phyloP scores from a whole-genome alignment of 176 grass and related monocot genomes.

The Oryza coarctata region DNA sequence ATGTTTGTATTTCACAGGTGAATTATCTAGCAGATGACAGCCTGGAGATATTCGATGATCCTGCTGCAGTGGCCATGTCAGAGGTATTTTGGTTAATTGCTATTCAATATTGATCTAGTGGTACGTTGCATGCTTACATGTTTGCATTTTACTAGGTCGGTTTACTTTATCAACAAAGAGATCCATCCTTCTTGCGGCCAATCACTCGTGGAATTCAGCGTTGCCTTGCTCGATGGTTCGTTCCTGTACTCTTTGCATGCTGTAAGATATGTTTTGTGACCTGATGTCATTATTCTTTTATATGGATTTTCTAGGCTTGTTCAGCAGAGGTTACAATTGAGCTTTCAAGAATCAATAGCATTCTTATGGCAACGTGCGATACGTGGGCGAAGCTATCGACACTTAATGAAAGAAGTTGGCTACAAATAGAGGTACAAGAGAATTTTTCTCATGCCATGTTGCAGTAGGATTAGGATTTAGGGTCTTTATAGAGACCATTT shows the following conservation, averaged over 20 bases:
- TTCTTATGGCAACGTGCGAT: slow-evolving; percentile 78
- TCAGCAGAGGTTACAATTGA: slow-evolving; percentile 77
- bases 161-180: slow-evolving; percentile 87
- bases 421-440: slow-evolving; percentile 68
- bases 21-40: slow-evolving; percentile 90
- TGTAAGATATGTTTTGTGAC: background rate
- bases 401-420: slow-evolving; percentile 89
- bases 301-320: slow-evolving; percentile 62
- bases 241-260: slow-evolving; percentile 23
- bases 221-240: slow-evolving; percentile 89
- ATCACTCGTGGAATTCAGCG: slow-evolving; percentile 79
- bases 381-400: slow-evolving; percentile 80
- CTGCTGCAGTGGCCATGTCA: slow-evolving; percentile 64
- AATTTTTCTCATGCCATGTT: slow-evolving; percentile 10
- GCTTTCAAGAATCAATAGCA: slow-evolving; percentile 57
- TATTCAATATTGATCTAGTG: slow-evolving; percentile 21
- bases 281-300: slow-evolving; percentile 23
- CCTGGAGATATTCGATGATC: slow-evolving; percentile 96
- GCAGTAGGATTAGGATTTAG: background rate
- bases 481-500: slow-evolving; percentile 7
- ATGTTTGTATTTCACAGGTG: slow-evolving; percentile 49
- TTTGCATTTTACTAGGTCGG: slow-evolving; percentile 63
- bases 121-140: slow-evolving; percentile 26
- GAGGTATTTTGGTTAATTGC: slow-evolving; percentile 56
- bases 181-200: slow-evolving; percentile 87